phyloP scores from a whole-genome alignment of 495 filamentous ascomycete genomes.

The Immersiella caudata region DNA sequence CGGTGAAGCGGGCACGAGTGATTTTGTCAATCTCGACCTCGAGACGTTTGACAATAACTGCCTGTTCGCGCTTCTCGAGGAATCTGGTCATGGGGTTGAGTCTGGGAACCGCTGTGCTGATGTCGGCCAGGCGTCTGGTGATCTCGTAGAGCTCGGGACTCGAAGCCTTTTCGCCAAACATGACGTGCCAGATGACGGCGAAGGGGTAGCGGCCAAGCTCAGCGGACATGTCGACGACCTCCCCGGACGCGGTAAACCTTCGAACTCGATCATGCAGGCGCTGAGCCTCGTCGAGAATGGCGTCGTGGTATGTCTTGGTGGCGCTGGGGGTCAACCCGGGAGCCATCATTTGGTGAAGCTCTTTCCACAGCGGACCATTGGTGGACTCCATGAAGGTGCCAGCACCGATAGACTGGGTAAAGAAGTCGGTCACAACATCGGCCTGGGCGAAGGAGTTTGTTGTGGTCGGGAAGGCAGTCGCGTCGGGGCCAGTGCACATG shows the following conservation, averaged over 20 bases:
- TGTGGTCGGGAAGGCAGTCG: conserved; percentile 23
- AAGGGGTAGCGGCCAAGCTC: conserved; percentile 23
- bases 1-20: conserved; percentile 15
- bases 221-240: conserved; percentile 12
- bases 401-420: conserved; percentile 15
- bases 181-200: conserved; percentile 21
- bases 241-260: neutral
- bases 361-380: conserved; percentile 29
- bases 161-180: conserved; percentile 19
- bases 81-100: conserved; percentile 16
- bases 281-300: conserved; percentile 22
- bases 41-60: conserved; percentile 2
- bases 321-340: conserved; percentile 22
- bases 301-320: conserved; percentile 20
- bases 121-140: conserved; percentile 6
- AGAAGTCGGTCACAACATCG: conserved; percentile 14
- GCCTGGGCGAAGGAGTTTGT: conserved; percentile 21
- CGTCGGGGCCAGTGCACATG: conserved; percentile 27
- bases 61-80: conserved; percentile 9
- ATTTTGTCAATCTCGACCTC: conserved; percentile 10
- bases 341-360: conserved; percentile 26
- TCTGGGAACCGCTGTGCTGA: conserved; percentile 7
- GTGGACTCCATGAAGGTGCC: conserved; percentile 22
- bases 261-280: conserved; percentile 19
- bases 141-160: conserved; percentile 5